These are phyloP conservation scores for Aspergillus mulundensis DNA, from an alignment of 495 filamentous ascomycete species.

Conservation along the genomic window DNA sequence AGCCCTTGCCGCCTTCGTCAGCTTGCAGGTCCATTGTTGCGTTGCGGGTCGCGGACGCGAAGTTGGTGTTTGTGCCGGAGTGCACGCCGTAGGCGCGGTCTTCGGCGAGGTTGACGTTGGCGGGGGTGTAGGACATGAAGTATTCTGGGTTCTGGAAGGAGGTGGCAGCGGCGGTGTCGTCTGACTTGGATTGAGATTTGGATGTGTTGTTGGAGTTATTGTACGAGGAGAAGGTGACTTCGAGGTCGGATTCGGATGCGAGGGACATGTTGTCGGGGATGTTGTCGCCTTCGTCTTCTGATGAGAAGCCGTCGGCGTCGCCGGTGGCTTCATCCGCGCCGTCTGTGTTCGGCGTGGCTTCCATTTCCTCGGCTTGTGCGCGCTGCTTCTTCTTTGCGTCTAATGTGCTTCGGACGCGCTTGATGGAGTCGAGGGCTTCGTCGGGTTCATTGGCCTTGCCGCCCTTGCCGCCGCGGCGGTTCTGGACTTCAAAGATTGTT, in stretches of 20 bases:
- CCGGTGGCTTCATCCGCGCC: slow-evolving; percentile 26
- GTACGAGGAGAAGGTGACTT: slow-evolving; percentile 72
- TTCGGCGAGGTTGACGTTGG: slow-evolving; percentile 70
- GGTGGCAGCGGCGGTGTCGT: slow-evolving; percentile 24
- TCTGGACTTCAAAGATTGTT: slow-evolving; percentile 90
- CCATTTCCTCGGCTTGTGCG: slow-evolving; percentile 29
- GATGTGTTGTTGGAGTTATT: slow-evolving; percentile 22
- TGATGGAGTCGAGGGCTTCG: slow-evolving; percentile 78
- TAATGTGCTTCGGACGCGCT: slow-evolving; percentile 55
- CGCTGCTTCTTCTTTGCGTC: slow-evolving; percentile 39
- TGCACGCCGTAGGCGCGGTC: slow-evolving; percentile 90
- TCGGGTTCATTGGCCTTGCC: slow-evolving; percentile 25
- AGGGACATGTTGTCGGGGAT: slow-evolving; percentile 58
- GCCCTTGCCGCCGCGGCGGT: slow-evolving; percentile 55
- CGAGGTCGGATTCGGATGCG: slow-evolving; percentile 71
- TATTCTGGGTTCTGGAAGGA: slow-evolving; percentile 78
- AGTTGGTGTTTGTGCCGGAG: slow-evolving; percentile 68
- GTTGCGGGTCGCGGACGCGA: slow-evolving; percentile 75
- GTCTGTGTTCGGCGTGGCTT: slow-evolving; percentile 23
- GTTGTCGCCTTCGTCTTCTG: slow-evolving; percentile 24
- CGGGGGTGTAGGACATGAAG: slow-evolving; percentile 93
- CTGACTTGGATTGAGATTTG: slow-evolving; percentile 22
- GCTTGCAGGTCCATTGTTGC: slow-evolving; percentile 85
- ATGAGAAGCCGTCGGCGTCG: slow-evolving; percentile 21
- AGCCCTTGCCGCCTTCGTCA: slow-evolving; percentile 74